Evolutionary conservation across 768 basidiomycete genomes (phyloP).

Genomic region (Myochromella boudieri): DNA sequence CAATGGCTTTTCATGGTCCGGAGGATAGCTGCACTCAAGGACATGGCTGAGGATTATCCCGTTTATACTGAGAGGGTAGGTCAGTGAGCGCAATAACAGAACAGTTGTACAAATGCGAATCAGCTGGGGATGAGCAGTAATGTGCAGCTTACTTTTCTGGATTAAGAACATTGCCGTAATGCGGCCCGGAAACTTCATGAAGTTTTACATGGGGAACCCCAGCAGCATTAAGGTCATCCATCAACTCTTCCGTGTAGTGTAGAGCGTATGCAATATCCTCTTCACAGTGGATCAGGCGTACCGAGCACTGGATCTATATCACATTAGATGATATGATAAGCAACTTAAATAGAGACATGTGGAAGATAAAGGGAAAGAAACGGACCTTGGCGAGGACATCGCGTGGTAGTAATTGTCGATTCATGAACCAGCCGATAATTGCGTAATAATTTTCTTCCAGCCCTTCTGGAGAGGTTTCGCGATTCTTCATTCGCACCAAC

Average conservation of each 20-base stretch:
- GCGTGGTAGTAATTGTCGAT: slow-evolving; percentile 14
- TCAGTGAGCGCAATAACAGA: not conserved
- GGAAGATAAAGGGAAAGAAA: not conserved
- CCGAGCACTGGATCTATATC: slow-evolving; percentile 19
- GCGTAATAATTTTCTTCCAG: slow-evolving; percentile 15
- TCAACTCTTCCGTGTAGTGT: slow-evolving; percentile 14
- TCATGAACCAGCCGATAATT: slow-evolving; percentile 20
- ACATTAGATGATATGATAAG: not conserved
- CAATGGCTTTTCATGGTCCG: not conserved
- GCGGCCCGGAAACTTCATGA: slow-evolving; percentile 19
- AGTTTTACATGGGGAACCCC: slow-evolving; percentile 19
- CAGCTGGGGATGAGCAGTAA: not conserved
- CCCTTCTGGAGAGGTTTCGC: slow-evolving; percentile 18
- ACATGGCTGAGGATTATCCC: slow-evolving; percentile 17
- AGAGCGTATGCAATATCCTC: slow-evolving; percentile 26
- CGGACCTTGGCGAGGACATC: slow-evolving; percentile 16
- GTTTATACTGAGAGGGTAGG: slow-evolving; percentile 13
- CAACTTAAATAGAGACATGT: not conserved
- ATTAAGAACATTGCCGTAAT: slow-evolving; percentile 21
- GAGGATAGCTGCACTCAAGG: not conserved
- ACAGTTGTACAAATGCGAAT: not conserved
- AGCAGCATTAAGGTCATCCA: slow-evolving; percentile 20
- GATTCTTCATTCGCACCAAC: slow-evolving; percentile 12
- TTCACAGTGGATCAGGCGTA: slow-evolving; percentile 22
- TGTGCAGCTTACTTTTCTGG: slow-evolving; percentile 18